Evolutionary conservation across 148 eudicot species (phyloP).

Genomic region (Chenopodium album): DNA sequence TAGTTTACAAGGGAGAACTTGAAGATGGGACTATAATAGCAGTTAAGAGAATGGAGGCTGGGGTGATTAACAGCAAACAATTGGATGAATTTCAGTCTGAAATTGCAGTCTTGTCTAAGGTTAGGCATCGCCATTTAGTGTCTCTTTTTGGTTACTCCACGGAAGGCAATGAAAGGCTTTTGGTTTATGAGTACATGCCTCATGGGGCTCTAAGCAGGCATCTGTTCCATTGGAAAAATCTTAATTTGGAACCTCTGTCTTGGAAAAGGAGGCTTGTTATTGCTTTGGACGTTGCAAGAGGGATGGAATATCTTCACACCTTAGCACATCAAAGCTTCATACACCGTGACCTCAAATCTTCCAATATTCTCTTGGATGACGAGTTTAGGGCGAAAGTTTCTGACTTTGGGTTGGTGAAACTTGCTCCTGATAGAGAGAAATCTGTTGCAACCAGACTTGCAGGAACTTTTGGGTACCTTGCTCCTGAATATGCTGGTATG

Average conservation of each 20-base stretch:
- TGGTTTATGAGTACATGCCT: constrained; percentile 78
- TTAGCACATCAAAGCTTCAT: constrained; percentile 73
- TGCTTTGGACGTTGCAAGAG: constrained; percentile 78
- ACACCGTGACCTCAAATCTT: constrained; percentile 74
- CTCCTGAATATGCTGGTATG: constrained; percentile 86
- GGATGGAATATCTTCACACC: constrained; percentile 71
- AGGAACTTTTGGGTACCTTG: constrained; percentile 82
- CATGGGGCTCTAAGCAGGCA: constrained; percentile 69
- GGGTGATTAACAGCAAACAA: constrained; percentile 51
- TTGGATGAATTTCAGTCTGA: constrained; percentile 72
- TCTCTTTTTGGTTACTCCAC: constrained; percentile 59
- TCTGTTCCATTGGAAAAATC: constrained; percentile 58
- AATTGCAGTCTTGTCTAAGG: constrained; percentile 68
- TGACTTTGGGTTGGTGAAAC: constrained; percentile 78
- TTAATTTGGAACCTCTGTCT: constrained; percentile 54
- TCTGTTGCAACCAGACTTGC: constrained; percentile 77
- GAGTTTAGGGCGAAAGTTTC: constrained; percentile 72
- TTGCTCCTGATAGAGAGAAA: constrained; percentile 65
- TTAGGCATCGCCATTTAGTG: constrained; percentile 69
- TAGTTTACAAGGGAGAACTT: constrained; percentile 64
- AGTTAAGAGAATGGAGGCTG: constrained; percentile 75
- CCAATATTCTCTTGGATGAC: constrained; percentile 67
- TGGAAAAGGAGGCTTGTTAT: constrained; percentile 60
- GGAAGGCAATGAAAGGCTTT: constrained; percentile 65
- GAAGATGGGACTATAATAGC: constrained; percentile 69